phyloP scores from a whole-genome alignment of 2,329 filamentous ascomycete species.

The Keithomyces neogunnii region DNA sequence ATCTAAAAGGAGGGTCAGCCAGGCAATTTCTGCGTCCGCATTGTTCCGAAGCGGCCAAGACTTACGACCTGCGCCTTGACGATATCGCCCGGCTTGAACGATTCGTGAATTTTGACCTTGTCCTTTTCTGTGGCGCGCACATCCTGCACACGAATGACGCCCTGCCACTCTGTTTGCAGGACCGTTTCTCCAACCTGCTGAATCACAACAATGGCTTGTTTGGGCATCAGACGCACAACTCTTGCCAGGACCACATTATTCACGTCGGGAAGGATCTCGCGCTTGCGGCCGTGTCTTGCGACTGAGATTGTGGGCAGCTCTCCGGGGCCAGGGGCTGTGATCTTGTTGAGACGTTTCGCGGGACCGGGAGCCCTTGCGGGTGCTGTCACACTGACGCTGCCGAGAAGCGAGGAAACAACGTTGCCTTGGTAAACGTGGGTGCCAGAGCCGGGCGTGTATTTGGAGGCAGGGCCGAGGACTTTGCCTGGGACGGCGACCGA shows the following conservation, averaged over 20 bases:
- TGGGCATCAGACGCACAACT: constrained; percentile 75
- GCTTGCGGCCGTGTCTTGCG: constrained; percentile 39
- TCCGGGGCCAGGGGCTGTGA: constrained; percentile 35
- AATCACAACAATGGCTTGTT: constrained; percentile 80
- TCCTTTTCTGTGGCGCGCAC: constrained; percentile 95
- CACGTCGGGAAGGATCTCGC: constrained; percentile 74
- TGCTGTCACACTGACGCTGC: constrained; percentile 51
- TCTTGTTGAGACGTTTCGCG: constrained; percentile 51
- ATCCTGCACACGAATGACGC: constrained; percentile 79
- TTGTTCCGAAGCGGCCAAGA: constrained; percentile 9
- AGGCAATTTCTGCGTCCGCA: not conserved
- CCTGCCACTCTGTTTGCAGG: constrained; percentile 73
- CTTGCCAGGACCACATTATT: constrained; percentile 73
- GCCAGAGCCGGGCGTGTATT: constrained; percentile 68
- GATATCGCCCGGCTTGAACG: constrained; percentile 87
- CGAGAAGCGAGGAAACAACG: constrained; percentile 76
- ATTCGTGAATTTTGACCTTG: constrained; percentile 81
- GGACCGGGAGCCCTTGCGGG: constrained; percentile 39
- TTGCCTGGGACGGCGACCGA: constrained; percentile 73
- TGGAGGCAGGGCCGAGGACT: constrained; percentile 57
- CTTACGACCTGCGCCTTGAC: constrained; percentile 75
- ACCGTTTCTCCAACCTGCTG: constrained; percentile 69
- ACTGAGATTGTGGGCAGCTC: constrained; percentile 49
- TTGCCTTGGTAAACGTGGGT: constrained; percentile 72
- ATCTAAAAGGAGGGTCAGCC: constrained; percentile 41